phyloP scores from a whole-genome alignment of 2,329 filamentous ascomycete genomes.

The Alternaria sp. region DNA sequence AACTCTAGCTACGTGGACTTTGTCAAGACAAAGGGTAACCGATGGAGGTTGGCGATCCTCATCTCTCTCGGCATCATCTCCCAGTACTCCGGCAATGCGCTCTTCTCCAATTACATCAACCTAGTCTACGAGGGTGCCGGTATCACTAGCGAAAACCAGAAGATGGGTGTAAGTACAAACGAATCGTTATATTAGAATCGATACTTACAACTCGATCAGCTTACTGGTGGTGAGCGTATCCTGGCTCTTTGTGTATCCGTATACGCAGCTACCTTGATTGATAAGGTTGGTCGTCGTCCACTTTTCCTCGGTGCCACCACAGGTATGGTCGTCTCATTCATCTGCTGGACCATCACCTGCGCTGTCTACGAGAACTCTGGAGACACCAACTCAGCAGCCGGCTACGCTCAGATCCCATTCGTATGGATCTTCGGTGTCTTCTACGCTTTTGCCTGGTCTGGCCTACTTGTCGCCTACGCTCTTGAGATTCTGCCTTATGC shows the following conservation, averaged over 20 bases:
- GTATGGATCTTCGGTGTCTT: constrained; percentile 62
- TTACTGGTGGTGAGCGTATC: constrained; percentile 63
- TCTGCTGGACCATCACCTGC: constrained; percentile 51
- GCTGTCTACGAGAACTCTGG: constrained; percentile 41
- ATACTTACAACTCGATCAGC: constrained; percentile 19
- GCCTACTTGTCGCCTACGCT: constrained; percentile 64
- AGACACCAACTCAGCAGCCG: constrained; percentile 46
- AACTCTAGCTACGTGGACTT: constrained; percentile 68
- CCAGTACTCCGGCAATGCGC: constrained; percentile 72
- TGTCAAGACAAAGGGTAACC: constrained; percentile 68
- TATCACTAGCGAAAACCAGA: constrained; percentile 57
- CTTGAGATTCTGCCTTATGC: constrained; percentile 61
- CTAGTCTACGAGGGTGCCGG: constrained; percentile 68
- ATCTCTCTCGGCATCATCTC: constrained; percentile 72
- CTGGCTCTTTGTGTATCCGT: constrained; percentile 66
- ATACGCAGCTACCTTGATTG: constrained; percentile 64
- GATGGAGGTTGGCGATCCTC: constrained; percentile 69
- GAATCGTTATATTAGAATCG: neutral
- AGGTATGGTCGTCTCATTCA: constrained; percentile 49
- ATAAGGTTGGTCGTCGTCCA: constrained; percentile 64
- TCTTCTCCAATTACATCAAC: constrained; percentile 73
- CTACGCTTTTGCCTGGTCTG: constrained; percentile 67
- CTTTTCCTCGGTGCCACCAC: constrained; percentile 60
- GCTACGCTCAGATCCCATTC: constrained; percentile 59
- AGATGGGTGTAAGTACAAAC: constrained; percentile 53